A percentile compares a stretch with the other conserved stretches of the same genome.
Conservation (phyloP, 768 basidiomycete species). For the Boletus rex-veris region DNA sequence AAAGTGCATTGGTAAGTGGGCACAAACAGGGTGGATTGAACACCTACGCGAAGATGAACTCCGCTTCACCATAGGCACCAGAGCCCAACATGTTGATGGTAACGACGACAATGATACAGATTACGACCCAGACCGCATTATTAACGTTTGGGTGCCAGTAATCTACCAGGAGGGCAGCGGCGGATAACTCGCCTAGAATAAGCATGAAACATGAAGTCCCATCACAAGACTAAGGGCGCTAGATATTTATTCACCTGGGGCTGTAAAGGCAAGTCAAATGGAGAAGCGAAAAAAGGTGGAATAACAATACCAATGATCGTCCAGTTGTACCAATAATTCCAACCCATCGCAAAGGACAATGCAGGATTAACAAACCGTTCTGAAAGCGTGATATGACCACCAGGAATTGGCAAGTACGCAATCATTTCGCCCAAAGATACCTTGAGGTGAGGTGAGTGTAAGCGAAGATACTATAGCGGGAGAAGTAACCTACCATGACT, state of each 20-base stretch:
- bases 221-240: not conserved
- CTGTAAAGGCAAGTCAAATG: conserved; percentile 8
- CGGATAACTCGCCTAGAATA: conserved; percentile 30
- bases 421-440: conserved; percentile 60
- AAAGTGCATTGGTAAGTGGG: not conserved
- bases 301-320: conserved; percentile 17
- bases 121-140: conserved; percentile 75
- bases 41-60: conserved; percentile 76
- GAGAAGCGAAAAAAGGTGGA: not conserved
- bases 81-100: conserved; percentile 74
- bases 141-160: conserved; percentile 61
- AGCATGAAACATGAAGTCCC: not conserved
- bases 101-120: conserved; percentile 74
- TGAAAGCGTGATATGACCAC: conserved; percentile 77
- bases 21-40: not conserved
- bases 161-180: conserved; percentile 68
- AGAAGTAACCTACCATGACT: conserved; percentile 54
- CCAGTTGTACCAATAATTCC: conserved; percentile 52
- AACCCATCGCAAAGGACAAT: conserved; percentile 54
- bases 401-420: conserved; percentile 72
- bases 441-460: conserved; percentile 29
- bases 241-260: conserved; percentile 23
- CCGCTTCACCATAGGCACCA: conserved; percentile 78
- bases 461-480: not conserved
- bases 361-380: conserved; percentile 81